phyloP scores from a whole-genome alignment of 495 filamentous ascomycete species.

The Penicillium maclennaniae region DNA sequence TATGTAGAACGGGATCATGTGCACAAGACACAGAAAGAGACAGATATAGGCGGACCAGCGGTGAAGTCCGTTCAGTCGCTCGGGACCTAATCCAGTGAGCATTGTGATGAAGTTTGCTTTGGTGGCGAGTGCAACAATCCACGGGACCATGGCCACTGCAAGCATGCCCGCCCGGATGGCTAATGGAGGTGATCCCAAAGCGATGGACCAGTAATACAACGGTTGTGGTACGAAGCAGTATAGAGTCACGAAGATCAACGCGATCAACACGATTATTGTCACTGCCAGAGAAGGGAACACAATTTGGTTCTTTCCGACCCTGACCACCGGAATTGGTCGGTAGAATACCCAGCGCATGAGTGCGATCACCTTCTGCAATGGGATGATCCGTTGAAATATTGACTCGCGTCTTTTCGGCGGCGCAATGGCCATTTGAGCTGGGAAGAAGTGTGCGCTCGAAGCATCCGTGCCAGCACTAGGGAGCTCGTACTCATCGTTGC shows the following conservation, averaged over 20 bases:
- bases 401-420: constrained; percentile 55
- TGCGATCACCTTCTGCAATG: constrained; percentile 71
- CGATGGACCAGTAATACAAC: constrained; percentile 77
- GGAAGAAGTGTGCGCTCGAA: constrained; percentile 70
- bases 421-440: constrained; percentile 47
- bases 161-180: constrained; percentile 92
- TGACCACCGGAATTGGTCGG: constrained; percentile 68
- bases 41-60: constrained; percentile 89
- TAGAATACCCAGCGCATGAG: constrained; percentile 83
- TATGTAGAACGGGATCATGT: constrained; percentile 85
- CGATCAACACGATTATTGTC: constrained; percentile 58
- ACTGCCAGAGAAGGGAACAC: constrained; percentile 73
- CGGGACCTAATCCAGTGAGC: constrained; percentile 86
- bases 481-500: constrained; percentile 60
- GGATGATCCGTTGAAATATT: constrained; percentile 62
- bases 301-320: constrained; percentile 57
- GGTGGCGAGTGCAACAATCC: constrained; percentile 85
- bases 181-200: constrained; percentile 80
- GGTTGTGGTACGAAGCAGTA: constrained; percentile 83
- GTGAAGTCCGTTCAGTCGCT: constrained; percentile 88
- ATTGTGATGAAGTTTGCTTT: constrained; percentile 85
- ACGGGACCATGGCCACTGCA: constrained; percentile 87
- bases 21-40: constrained; percentile 75
- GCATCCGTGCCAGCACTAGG: constrained; percentile 64
- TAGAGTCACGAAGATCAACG: constrained; percentile 67